phyloP scores from a whole-genome alignment of 257 asterid genomes.

The Galeopsis tetrahit region DNA sequence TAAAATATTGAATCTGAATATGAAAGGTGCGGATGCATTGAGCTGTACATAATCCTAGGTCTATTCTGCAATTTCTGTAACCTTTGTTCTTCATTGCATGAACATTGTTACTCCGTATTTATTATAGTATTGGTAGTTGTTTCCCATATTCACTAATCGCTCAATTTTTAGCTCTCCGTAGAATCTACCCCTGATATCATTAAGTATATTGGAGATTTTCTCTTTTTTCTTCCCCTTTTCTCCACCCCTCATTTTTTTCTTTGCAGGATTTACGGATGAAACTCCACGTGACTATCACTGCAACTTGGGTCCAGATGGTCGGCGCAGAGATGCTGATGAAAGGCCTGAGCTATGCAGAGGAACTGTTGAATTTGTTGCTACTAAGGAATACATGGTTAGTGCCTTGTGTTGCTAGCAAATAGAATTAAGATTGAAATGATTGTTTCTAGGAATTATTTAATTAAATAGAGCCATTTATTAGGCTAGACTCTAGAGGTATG shows the following conservation, averaged over 20 bases:
- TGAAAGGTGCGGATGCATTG: not conserved
- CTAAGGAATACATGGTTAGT: slow-evolving; percentile 94
- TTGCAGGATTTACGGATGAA: slow-evolving; percentile 91
- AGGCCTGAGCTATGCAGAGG: slow-evolving; percentile 98
- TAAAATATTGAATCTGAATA: slow-evolving; percentile 18
- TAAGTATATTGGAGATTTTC: not conserved
- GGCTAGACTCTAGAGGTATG: not conserved
- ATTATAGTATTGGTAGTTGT: slow-evolving; percentile 10
- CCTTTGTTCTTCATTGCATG: slow-evolving; percentile 19
- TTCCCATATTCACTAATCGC: slow-evolving; percentile 22
- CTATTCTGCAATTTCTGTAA: slow-evolving; percentile 21
- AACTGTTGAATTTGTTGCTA: slow-evolving; percentile 96
- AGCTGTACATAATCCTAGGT: not conserved
- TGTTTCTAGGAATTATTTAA: slow-evolving; percentile 7
- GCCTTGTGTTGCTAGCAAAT: slow-evolving; percentile 23
- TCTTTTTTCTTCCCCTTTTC: slow-evolving; percentile 25
- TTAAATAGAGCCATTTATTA: slow-evolving; percentile 16
- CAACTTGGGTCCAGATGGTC: slow-evolving; percentile 99
- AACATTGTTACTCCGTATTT: slow-evolving; percentile 6
- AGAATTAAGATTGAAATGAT: slow-evolving; percentile 29
- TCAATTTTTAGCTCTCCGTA: slow-evolving; percentile 12
- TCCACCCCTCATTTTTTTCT: not conserved
- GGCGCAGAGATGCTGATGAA: slow-evolving; percentile 98
- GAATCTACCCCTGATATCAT: slow-evolving; percentile 12
- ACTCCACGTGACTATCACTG: slow-evolving; percentile 98